Evolutionary conservation across 2,329 filamentous ascomycete genomes (phyloP), one percentile per base, ranked within the genome.

Genomic region (Monosporascus cannonballus): DNA sequence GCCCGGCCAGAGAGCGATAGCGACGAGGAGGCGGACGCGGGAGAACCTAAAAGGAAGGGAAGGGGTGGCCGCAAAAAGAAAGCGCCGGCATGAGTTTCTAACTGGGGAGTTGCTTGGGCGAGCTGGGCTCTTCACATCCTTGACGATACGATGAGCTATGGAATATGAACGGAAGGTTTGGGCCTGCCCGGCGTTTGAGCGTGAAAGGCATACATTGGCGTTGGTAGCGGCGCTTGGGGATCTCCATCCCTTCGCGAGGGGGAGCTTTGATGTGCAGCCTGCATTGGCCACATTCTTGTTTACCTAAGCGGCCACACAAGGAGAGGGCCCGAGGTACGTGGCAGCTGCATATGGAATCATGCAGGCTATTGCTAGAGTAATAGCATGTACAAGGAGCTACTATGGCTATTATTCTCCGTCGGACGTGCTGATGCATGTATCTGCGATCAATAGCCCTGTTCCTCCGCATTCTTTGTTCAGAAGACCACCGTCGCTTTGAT

Each of bases 41-140:
- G 76, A 54, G 68, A 62, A 59, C 69, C 73, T 9, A 78, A 77
- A 68, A 78, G 75, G 64, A 74, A 71, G 62, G 72, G 69, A 49
- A 69, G 69, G 51, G 73, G 70, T 38, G 75, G 74, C 15, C 71
- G 74, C 25, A 79, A 76, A 66, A 81, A 77, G 73, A 81, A 79
- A 69, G 67, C 64, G 47, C 55, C 60, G 55, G 61, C 65, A 56
- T 69, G 67, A 63, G 51, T 55, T 55, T 56, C 17, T 42, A 24
- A 42, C 18, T 22, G 8, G 11, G 6, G 18, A 20, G 18, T 18
- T 42, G 11, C 18, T 20, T 42, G 39, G 39, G 14, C 39, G 18
- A 42, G 39, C 22, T 24, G 17, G 22, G 20, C n/a, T 46, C 42
- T 27, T 15, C 17, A 46, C 15, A 25, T 27, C 24, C n/a, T 6